Evolutionary conservation across 2,329 filamentous ascomycete species (phyloP), one percentile per base, ranked within the genome.

Genomic region (Eurotiales sp.): DNA sequence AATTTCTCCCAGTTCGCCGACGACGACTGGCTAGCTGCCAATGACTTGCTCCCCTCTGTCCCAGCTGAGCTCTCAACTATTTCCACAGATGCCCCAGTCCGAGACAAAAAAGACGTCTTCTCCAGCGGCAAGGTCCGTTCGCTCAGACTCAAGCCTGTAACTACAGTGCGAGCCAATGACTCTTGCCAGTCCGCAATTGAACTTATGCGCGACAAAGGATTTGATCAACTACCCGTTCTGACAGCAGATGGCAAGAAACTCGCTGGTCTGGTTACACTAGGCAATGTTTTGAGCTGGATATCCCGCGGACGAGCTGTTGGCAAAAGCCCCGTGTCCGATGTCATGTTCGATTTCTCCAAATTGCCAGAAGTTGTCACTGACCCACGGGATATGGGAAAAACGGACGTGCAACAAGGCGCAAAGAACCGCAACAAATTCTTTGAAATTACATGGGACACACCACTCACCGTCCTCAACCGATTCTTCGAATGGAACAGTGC

Each of bases 401-500:
- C 49, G 14, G 19, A 23, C 19, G 51, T 32, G 15, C 42, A 52
- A 19, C 59, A 72, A 3, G 69, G 68, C 11, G 67, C 73, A 11
- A 68, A 75, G 42, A 46, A 51, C 23, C 52, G 52, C 42, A 48
- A 48, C 22, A 84, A 87, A 65, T 99, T 96, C 72, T 87, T 97
- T 46, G 88, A 97, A 72, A 96, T 99, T 65, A 97, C 93, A 6
- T 77, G 87, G 67, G 88, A 96, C 59, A 99, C 93, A 1, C 87
- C 87, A 3, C 78, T 99, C 34, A 82, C 81, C 42, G 85, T 87
- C 40, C 78, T 99, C 49, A 92, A 90, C 76, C 85, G 88, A 64
- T 99, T 99, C 74, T 90, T 97, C 58, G 90, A 97, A 74, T 97
- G 93, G 90, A 97, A 99, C 72, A 93, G 88, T 60, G 92, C 93